Percentiles rank a stretch among this genome's conserved stretches.
Evolutionary conservation across 257 asterid genomes (phyloP).

Genomic region (Nicotiana paniculata): DNA sequence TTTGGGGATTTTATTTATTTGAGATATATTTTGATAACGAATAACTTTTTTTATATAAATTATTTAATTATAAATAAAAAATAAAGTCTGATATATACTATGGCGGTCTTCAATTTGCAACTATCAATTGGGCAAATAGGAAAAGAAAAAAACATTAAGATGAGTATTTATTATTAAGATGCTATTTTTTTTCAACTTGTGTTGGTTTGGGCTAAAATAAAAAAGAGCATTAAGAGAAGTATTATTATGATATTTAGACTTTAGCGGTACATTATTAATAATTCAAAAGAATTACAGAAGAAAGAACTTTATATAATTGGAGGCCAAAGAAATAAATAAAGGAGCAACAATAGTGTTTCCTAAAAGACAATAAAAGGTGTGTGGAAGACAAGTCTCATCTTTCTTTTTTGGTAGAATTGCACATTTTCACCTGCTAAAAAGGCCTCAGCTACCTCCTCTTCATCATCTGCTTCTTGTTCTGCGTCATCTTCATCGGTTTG

Average conservation of each 20-base stretch:
- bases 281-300: not conserved
- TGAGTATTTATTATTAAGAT: too few relatives aligned
- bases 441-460: conserved; percentile 8
- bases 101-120: too few relatives aligned
- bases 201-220: not conserved
- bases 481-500: conserved; percentile 13
- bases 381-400: conserved; percentile 21
- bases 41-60: too few relatives aligned
- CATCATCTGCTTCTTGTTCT: conserved; percentile 2
- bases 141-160: too few relatives aligned
- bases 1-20: too few relatives aligned
- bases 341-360: not conserved
- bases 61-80: too few relatives aligned
- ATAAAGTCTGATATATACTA: too few relatives aligned
- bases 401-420: conserved; percentile 48
- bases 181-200: too few relatives aligned
- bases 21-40: too few relatives aligned
- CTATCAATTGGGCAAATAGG: too few relatives aligned
- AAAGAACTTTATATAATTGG: not conserved
- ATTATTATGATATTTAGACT: not conserved
- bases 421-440: conserved; percentile 32
- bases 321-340: conserved; percentile 9
- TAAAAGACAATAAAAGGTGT: not conserved
- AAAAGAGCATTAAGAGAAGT: not conserved
- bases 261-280: too few relatives aligned